phyloP scores from a whole-genome alignment of 352 stramenopile species.

The Sclerospora graminicola region DNA sequence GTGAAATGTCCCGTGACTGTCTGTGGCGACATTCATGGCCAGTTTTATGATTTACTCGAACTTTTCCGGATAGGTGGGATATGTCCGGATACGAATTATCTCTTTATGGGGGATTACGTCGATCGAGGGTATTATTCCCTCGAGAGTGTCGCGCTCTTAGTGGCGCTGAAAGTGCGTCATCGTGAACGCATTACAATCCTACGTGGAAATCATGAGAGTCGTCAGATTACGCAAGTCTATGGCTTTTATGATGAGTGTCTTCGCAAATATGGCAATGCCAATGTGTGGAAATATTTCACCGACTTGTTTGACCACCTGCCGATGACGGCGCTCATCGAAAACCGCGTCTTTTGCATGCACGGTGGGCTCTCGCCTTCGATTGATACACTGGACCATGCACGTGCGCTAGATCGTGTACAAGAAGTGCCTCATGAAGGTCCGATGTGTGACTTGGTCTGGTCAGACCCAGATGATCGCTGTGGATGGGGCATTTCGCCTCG shows the following conservation, averaged over 20 bases:
- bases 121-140: constrained; percentile 85
- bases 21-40: constrained; percentile 83
- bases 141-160: constrained; percentile 73
- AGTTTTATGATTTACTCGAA: constrained; percentile 86
- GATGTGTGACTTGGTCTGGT: no score
- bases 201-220: constrained; percentile 72
- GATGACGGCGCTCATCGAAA: constrained; percentile 84
- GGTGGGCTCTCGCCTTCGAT: constrained; percentile 82
- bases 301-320: constrained; percentile 84
- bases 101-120: constrained; percentile 88
- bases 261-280: constrained; percentile 95
- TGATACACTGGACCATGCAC: constrained; percentile 81
- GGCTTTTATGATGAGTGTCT: constrained; percentile 74
- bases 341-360: constrained; percentile 87
- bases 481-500: no score
- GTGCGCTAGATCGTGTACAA: constrained; percentile 74
- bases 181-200: constrained; percentile 81
- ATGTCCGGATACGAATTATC: constrained; percentile 85
- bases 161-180: constrained; percentile 81
- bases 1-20: constrained; percentile 81
- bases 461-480: no score
- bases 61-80: constrained; percentile 84
- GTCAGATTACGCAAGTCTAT: constrained; percentile 78
- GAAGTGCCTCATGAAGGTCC: no score
- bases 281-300: constrained; percentile 88